phyloP scores from a whole-genome alignment of 176 grass and related monocot species.

The Thinopyrum elongatum region DNA sequence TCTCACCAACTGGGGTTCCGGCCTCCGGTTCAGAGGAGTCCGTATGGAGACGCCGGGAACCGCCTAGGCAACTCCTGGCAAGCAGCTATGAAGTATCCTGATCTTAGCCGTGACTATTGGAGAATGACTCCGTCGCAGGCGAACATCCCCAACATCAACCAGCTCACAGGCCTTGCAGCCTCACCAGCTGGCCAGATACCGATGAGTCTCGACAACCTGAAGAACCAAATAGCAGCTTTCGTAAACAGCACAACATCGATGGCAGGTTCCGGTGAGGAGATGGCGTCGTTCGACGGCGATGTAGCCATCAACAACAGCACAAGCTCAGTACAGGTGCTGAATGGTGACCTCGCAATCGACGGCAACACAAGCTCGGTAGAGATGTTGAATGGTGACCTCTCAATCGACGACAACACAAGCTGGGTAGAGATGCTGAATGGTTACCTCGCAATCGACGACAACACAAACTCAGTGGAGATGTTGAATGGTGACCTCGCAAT shows the following conservation, averaged over 20 bases:
- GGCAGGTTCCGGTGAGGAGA: neutral
- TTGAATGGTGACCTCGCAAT: neutral
- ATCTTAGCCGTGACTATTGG: neutral
- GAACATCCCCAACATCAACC: constrained; percentile 2
- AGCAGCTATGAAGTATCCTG: neutral
- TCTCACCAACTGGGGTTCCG: neutral
- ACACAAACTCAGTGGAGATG: neutral
- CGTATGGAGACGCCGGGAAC: neutral
- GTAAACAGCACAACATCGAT: neutral
- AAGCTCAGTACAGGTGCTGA: neutral
- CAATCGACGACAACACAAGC: neutral
- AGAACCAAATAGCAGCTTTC: neutral
- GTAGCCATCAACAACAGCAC: neutral
- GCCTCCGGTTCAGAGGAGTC: neutral
- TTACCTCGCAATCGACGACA: no score
- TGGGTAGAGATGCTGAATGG: neutral
- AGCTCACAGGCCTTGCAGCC: neutral
- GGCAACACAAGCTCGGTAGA: neutral
- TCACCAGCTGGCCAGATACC: neutral
- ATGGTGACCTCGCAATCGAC: no score
- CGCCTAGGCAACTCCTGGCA: neutral
- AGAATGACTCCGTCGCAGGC: neutral
- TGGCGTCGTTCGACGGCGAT: neutral
- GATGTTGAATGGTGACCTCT: no score
- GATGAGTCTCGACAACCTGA: neutral